Evolutionary conservation across 495 filamentous ascomycete species (phyloP).

Genomic region (Xanthoparmelia taractica): DNA sequence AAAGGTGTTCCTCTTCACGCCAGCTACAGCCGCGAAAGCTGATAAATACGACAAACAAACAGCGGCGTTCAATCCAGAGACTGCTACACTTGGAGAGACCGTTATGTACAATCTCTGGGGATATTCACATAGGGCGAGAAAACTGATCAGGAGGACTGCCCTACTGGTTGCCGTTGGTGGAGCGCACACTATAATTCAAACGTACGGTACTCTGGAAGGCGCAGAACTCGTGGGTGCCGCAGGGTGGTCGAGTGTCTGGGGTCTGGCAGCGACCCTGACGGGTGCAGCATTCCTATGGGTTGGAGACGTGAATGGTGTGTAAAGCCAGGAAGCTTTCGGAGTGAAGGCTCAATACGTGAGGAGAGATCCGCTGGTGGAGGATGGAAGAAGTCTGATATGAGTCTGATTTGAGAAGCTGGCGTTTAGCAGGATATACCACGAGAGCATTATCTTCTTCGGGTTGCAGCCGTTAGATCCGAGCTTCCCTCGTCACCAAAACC

Average conservation of each 20-base stretch:
- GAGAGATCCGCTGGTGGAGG: neutral
- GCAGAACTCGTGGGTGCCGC: slow-evolving; percentile 58
- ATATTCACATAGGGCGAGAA: slow-evolving; percentile 54
- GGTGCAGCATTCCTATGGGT: slow-evolving; percentile 56
- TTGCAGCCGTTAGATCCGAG: neutral
- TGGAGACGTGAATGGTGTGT: slow-evolving; percentile 43
- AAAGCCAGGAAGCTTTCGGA: slow-evolving; percentile 8
- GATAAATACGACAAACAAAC: slow-evolving; percentile 30
- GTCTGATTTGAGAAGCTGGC: neutral
- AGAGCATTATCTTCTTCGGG: slow-evolving; percentile 9
- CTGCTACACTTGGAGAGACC: slow-evolving; percentile 51
- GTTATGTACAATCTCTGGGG: slow-evolving; percentile 54
- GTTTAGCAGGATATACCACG: slow-evolving; percentile 17
- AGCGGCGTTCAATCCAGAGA: slow-evolving; percentile 44
- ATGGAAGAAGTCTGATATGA: neutral
- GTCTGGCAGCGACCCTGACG: slow-evolving; percentile 48
- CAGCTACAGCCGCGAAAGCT: slow-evolving; percentile 44
- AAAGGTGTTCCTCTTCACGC: slow-evolving; percentile 67
- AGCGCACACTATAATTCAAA: slow-evolving; percentile 58
- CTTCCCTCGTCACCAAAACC: neutral
- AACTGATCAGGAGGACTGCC: slow-evolving; percentile 55
- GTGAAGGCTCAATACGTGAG: neutral
- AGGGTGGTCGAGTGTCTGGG: slow-evolving; percentile 67
- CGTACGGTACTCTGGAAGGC: slow-evolving; percentile 53
- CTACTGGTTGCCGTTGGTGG: slow-evolving; percentile 49